Evolutionary conservation across 2,329 filamentous ascomycete genomes (phyloP).

Genomic region (Colletotrichum tabaci): DNA sequence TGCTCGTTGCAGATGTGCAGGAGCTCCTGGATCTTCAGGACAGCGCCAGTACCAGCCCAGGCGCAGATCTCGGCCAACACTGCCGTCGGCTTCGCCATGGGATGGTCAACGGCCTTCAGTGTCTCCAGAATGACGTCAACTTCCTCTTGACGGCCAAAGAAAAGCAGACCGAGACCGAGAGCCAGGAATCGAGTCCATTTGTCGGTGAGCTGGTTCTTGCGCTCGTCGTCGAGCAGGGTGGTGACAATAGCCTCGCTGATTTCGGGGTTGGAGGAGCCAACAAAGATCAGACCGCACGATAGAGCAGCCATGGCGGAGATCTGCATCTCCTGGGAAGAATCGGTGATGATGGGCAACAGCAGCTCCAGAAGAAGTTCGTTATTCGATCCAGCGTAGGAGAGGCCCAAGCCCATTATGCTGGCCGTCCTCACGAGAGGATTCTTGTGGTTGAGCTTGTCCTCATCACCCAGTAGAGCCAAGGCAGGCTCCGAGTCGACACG

Average conservation of each 20-base stretch:
- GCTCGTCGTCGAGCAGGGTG: constrained; percentile 93
- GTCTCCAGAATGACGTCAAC: constrained; percentile 99
- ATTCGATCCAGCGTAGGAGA: constrained; percentile 95
- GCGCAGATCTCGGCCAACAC: constrained; percentile 97
- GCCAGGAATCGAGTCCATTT: constrained; percentile 99
- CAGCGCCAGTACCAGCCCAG: constrained; percentile 97
- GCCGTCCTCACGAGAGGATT: constrained; percentile 84
- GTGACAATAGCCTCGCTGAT: constrained; percentile 93
- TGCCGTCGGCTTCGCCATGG: constrained; percentile 95
- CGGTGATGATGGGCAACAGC: constrained; percentile 88
- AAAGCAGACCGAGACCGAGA: constrained; percentile 91
- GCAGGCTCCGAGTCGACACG: constrained; percentile 91
- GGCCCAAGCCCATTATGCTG: constrained; percentile 94
- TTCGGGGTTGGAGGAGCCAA: constrained; percentile 92
- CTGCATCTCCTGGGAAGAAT: constrained; percentile 91
- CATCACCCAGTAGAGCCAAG: constrained; percentile 85
- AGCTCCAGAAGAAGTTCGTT: constrained; percentile 89
- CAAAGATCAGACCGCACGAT: constrained; percentile 90
- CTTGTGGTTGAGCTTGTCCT: constrained; percentile 84
- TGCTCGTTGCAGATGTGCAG: constrained; percentile 99
- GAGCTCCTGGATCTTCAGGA: constrained; percentile 96
- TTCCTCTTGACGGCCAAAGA: constrained; percentile 97
- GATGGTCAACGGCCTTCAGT: constrained; percentile 95
- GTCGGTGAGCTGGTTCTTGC: constrained; percentile 91
- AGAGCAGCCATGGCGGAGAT: constrained; percentile 96